Evolutionary conservation across 108 stramenopile species (phyloP).

Genomic region (Mayamaea pseudoterrestris): DNA sequence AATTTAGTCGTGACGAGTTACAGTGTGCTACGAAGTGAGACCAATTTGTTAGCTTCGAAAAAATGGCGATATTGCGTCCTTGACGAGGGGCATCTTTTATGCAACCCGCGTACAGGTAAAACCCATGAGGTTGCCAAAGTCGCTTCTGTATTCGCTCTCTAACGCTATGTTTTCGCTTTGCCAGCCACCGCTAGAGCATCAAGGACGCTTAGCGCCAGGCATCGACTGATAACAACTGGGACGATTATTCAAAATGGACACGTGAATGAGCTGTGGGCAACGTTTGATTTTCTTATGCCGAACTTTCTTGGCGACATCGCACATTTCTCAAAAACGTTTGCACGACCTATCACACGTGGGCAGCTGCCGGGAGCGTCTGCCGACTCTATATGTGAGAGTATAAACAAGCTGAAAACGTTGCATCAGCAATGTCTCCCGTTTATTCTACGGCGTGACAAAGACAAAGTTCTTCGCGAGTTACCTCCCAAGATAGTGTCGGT

Average conservation of each 20-base stretch:
- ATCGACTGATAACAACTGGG: conserved; percentile 84
- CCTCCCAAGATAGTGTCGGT: conserved; percentile 90
- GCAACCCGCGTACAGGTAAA: conserved; percentile 77
- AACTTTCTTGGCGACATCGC: conserved; percentile 80
- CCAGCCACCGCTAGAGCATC: conserved; percentile 70
- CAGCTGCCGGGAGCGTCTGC: conserved; percentile 52
- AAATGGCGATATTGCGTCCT: conserved; percentile 76
- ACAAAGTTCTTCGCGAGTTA: conserved; percentile 86
- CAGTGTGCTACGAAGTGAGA: conserved; percentile 52
- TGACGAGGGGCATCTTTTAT: conserved; percentile 91
- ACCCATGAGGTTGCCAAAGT: background rate
- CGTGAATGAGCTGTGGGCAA: conserved; percentile 95
- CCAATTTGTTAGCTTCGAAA: conserved; percentile 28
- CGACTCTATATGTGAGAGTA: conserved; percentile 30
- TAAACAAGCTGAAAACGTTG: conserved; percentile 71
- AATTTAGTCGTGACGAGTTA: conserved; percentile 87
- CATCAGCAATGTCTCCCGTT: conserved; percentile 93
- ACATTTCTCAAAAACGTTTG: conserved; percentile 80
- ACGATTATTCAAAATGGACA: conserved; percentile 95
- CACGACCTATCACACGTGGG: conserved; percentile 55
- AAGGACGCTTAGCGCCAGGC: conserved; percentile 39
- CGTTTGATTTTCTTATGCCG: conserved; percentile 95
- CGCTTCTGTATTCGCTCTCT: background rate
- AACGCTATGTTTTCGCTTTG: background rate
- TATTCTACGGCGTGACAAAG: conserved; percentile 84